phyloP scores from a whole-genome alignment of 179 eudicot species.

The Dionaea muscipula region DNA sequence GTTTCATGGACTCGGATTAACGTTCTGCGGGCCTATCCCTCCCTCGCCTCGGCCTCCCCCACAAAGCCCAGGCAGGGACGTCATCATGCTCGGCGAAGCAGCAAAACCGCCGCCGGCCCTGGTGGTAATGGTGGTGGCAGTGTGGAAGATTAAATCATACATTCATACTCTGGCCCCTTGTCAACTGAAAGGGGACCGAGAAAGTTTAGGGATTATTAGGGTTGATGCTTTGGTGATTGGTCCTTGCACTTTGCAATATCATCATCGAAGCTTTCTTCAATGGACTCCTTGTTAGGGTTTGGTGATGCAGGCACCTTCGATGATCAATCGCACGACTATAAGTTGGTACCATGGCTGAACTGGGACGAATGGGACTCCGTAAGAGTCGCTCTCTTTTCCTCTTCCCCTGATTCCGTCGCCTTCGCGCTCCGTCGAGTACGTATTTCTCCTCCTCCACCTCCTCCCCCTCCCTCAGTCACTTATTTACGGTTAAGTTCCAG shows the following conservation, averaged over 20 bases:
- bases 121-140: too few relatives aligned
- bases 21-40: too few relatives aligned
- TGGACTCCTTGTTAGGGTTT: constrained; percentile 40
- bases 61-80: too few relatives aligned
- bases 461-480: not conserved
- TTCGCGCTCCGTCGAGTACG: constrained; percentile 52
- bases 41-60: too few relatives aligned
- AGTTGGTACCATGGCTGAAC: constrained; percentile 78
- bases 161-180: too few relatives aligned
- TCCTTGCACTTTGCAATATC: too few relatives aligned
- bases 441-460: not conserved
- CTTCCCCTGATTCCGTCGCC: constrained; percentile 28
- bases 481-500: too few relatives aligned
- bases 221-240: not conserved
- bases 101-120: too few relatives aligned
- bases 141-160: too few relatives aligned
- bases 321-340: constrained; percentile 21
- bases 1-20: too few relatives aligned
- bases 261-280: constrained; percentile 12
- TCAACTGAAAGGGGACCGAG: too few relatives aligned
- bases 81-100: too few relatives aligned
- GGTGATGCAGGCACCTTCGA: constrained; percentile 16
- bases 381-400: constrained; percentile 48
- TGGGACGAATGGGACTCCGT: constrained; percentile 90
- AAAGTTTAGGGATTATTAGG: constrained; percentile 11